Conservation (phyloP, 164 flowering plant species). For the Litsea cubeba region DNA sequence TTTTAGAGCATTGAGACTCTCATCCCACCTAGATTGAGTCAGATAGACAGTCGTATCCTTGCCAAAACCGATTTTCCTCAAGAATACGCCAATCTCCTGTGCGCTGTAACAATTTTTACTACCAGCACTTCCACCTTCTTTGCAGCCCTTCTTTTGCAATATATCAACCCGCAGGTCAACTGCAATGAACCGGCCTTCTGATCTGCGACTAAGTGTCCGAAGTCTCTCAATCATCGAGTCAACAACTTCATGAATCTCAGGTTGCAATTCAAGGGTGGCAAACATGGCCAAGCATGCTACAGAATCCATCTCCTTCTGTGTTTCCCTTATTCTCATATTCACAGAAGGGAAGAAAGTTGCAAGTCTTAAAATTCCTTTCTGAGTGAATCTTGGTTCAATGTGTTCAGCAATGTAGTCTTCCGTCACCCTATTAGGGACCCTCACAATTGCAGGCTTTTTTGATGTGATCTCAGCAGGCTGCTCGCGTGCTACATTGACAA, state of each 20-base stretch:
- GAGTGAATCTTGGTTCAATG: constrained; percentile 53
- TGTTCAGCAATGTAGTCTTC: constrained; percentile 60
- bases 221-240: constrained; percentile 76
- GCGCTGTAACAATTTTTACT: constrained; percentile 65
- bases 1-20: constrained; percentile 66
- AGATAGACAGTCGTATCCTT: constrained; percentile 70
- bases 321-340: constrained; percentile 59
- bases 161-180: constrained; percentile 83
- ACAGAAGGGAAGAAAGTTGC: constrained; percentile 80
- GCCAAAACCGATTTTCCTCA: constrained; percentile 64
- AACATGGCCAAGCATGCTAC: constrained; percentile 81
- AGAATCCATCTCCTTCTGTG: constrained; percentile 35
- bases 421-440: constrained; percentile 77
- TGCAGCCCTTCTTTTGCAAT: constrained; percentile 74
- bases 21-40: constrained; percentile 80
- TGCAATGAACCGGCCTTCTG: constrained; percentile 72
- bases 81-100: constrained; percentile 62
- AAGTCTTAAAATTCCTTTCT: constrained; percentile 59
- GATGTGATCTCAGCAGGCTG: constrained; percentile 46
- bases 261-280: constrained; percentile 68
- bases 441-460: constrained; percentile 55
- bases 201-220: constrained; percentile 59
- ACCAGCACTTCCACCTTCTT: constrained; percentile 22
- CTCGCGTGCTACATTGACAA: constrained; percentile 55
- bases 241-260: constrained; percentile 70